Conservation (phyloP, 495 filamentous ascomycete genomes). For the Podospora pseudocomata region DNA sequence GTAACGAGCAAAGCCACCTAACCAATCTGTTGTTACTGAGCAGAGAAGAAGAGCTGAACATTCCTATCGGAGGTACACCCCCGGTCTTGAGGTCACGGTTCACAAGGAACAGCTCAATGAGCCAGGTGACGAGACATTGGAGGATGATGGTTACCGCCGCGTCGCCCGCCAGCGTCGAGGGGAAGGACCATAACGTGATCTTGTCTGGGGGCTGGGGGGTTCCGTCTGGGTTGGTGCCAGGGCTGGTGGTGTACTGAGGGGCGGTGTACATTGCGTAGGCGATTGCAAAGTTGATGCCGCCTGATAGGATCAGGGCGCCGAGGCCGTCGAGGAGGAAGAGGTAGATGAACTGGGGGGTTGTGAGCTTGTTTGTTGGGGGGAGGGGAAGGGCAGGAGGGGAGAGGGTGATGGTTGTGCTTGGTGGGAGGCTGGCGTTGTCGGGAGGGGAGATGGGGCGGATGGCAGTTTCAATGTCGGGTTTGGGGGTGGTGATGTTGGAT, state of each 20-base stretch:
- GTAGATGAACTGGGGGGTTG: constrained; percentile 38
- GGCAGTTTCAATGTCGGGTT: not conserved
- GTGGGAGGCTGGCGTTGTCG: constrained; percentile 20
- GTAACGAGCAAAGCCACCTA: constrained; percentile 41
- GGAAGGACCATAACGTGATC: constrained; percentile 40
- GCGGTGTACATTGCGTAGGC: constrained; percentile 36
- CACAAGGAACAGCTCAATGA: constrained; percentile 31
- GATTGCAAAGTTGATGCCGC: constrained; percentile 45
- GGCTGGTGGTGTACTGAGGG: not conserved
- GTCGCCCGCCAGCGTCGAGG: constrained; percentile 44
- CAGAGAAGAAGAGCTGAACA: not conserved
- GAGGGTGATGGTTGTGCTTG: constrained; percentile 33
- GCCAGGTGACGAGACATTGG: constrained; percentile 36
- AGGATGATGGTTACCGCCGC: constrained; percentile 36
- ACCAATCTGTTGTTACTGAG: constrained; percentile 3
- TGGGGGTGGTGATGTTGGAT: constrained; percentile 21
- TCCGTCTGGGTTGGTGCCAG: not conserved
- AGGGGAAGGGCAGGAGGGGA: constrained; percentile 20
- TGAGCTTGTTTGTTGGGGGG: constrained; percentile 34
- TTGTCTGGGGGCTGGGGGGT: constrained; percentile 2
- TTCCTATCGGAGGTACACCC: constrained; percentile 36
- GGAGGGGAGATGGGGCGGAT: not conserved
- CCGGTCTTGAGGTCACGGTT: constrained; percentile 37
- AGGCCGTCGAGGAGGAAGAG: constrained; percentile 40
- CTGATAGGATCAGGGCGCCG: constrained; percentile 37